Base-by-base conservation (phyloP, 2,329 filamentous ascomycete species). In the Fusarium sp. region DNA sequence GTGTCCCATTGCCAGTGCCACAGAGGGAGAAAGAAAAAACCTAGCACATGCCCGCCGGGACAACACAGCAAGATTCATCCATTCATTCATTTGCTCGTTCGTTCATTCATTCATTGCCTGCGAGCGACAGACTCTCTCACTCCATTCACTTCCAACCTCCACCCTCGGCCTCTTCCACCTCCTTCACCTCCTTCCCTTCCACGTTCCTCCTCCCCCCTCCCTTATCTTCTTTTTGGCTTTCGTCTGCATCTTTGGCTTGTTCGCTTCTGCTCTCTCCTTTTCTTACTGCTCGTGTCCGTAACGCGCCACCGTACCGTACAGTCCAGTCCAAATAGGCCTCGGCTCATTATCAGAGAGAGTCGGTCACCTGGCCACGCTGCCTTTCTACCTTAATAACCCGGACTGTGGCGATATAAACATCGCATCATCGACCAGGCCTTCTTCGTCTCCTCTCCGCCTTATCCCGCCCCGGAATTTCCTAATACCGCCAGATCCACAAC, bases 51-150 rank as follows among this genome's bases (percentile, higher is more conserved):
- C 46, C 46, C 46, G 22, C 42, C 22, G 16, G 44, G 24, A 49
- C 44, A 60, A 42, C 71, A 58, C 46, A 58, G 55, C 44, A 73
- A 42, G 12, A 73, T 65, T 75, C 66, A 76, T 75, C 66, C 73
- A 46, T 49, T 49, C 44, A 49, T 17, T n/a, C 44, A 49, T 46
- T 73, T 72, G 73, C 63, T 70, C 73, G 29, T 27, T 46, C 42
- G 24, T 16, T 46, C 42, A 46, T 22, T 46, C 42, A 46, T 22
- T 73, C 73, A 75, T 68, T 40, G 17, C 36, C 36, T 10, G 59
- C 38, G 20, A 58, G 24, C 36, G 20, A 27, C 33, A 46, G 20
- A 20, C 35, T 29, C 44, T 62, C 61, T 58, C 62, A 58, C 57
- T 36, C 53, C 27, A 64, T 59, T 51, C 31, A 27, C 46, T 36